Conservation (phyloP, 2,329 filamentous ascomycete genomes). For the Neonectria ditissima region DNA sequence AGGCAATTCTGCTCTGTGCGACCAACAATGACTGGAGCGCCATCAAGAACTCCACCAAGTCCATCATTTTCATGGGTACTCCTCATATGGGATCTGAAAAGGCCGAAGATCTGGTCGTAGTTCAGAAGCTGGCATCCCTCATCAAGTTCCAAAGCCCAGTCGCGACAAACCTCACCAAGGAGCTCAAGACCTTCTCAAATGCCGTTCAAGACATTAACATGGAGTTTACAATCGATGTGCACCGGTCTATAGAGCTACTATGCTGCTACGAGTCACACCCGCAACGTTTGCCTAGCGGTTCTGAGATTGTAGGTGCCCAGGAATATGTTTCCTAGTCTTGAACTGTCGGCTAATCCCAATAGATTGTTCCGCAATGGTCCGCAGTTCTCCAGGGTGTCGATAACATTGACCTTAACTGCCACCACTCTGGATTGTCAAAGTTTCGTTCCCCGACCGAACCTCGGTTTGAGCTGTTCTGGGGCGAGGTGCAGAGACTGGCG, state of each 20-base stretch:
- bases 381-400: constrained; percentile 37
- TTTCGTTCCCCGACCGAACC: constrained; percentile 33
- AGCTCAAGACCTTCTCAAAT: constrained; percentile 35
- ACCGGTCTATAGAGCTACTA: constrained; percentile 36
- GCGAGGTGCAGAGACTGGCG: constrained; percentile 35
- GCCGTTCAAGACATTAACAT: constrained; percentile 39
- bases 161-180: constrained; percentile 37
- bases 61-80: constrained; percentile 39
- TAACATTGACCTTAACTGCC: constrained; percentile 37
- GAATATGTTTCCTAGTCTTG: not conserved
- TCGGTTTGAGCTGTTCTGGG: constrained; percentile 38
- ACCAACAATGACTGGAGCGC: constrained; percentile 36
- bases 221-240: constrained; percentile 39
- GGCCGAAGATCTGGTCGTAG: constrained; percentile 34
- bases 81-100: constrained; percentile 40
- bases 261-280: constrained; percentile 39
- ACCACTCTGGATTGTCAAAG: constrained; percentile 35
- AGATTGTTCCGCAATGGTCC: constrained; percentile 40
- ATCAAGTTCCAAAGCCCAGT: constrained; percentile 31
- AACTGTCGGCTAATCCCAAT: constrained; percentile 1
- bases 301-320: constrained; percentile 30
- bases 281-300: constrained; percentile 31
- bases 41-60: constrained; percentile 34
- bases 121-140: constrained; percentile 35
- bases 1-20: constrained; percentile 36